Conservation (phyloP, 2,329 filamentous ascomycete species). For the Nigrospora oryzae region DNA sequence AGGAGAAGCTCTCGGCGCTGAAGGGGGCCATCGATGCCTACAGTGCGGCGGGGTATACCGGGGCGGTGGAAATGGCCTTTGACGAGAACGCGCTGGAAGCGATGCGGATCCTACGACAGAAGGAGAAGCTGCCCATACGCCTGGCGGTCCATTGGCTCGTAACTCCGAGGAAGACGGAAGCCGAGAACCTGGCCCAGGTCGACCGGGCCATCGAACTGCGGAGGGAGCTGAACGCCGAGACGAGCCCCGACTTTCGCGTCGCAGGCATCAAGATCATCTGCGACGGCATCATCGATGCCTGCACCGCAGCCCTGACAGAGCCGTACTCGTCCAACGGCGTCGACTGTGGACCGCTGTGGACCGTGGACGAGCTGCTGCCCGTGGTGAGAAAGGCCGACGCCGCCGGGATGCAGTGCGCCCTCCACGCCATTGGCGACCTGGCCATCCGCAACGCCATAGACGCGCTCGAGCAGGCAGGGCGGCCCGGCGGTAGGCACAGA, state of each 20-base stretch:
- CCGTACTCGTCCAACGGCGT: conserved; percentile 44
- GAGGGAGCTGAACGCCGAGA: conserved; percentile 31
- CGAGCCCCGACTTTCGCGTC: conserved; percentile 35
- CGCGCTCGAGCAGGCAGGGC: conserved; percentile 33
- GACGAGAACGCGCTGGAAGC: conserved; percentile 46
- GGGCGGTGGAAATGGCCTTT: conserved; percentile 51
- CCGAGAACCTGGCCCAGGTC: conserved; percentile 38
- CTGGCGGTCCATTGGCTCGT: conserved; percentile 51
- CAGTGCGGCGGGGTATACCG: conserved; percentile 41
- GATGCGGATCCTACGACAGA: conserved; percentile 28
- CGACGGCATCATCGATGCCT: conserved; percentile 57
- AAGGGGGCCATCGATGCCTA: conserved; percentile 38
- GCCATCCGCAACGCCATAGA: conserved; percentile 51
- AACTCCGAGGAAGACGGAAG: conserved; percentile 32
- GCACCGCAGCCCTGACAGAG: conserved; percentile 51
- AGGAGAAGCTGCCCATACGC: conserved; percentile 30
- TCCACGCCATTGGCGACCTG: conserved; percentile 58
- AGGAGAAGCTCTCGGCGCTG: conserved; percentile 38
- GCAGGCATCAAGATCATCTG: conserved; percentile 58
- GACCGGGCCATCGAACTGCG: conserved; percentile 39
- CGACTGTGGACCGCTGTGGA: conserved; percentile 45
- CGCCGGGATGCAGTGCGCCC: conserved; percentile 49
- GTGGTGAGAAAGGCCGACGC: conserved; percentile 45
- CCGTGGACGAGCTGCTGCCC: conserved; percentile 37
- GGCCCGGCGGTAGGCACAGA: conserved; percentile 43